Evolutionary conservation across 202 grass and related monocot species (phyloP), one percentile per base, ranked within the genome.

Genomic region (Brachypodium distachyon): DNA sequence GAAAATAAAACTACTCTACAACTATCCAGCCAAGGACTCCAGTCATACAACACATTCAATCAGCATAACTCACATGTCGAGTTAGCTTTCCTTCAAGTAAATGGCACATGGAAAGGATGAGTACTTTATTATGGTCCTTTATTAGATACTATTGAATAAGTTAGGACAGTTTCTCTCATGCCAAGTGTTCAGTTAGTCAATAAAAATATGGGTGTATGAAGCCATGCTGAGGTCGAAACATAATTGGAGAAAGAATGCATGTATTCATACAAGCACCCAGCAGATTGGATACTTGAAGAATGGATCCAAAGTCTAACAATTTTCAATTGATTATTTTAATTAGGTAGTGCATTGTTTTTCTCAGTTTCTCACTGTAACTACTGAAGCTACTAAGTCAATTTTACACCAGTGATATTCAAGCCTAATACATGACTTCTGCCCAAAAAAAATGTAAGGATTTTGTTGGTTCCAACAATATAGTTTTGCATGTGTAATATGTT

Each of bases 41-140:
- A n/a, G n/a, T n/a, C n/a, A n/a, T n/a, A n/a, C n/a, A 56, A 41
- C 18, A 66, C 40, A 47, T 79, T 41, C 50, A 27, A 46, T 48
- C 58, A 72, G 49, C 11, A 51, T 54, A 36, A 63, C 42, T 65
- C 21, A 27, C 19, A 38, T 77, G 66, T 52, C 6, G 2, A 68
- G 21, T 57, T 65, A 79, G 21, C 22, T 84, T 78, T 72, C 22
- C 17, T 56, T 36, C 39, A 73, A 57, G 39, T 21, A 65, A 66
- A 42, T 64, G 17, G 48, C 16, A 4, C 16, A 49, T 9, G 48
- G 40, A 57, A 73, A 66, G 40, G 28, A 73, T 48, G 57, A 21
- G 70, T 46, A 64, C 32, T 21, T 71, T 6, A 77, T 70, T 55
- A 84, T 72, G 36, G 11, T 18, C 42, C 67, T 43, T 70, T 67